Evolutionary conservation across 2,329 filamentous ascomycete genomes (phyloP), one percentile per base, ranked within the genome.

Genomic region (Xylariaceae sp.): DNA sequence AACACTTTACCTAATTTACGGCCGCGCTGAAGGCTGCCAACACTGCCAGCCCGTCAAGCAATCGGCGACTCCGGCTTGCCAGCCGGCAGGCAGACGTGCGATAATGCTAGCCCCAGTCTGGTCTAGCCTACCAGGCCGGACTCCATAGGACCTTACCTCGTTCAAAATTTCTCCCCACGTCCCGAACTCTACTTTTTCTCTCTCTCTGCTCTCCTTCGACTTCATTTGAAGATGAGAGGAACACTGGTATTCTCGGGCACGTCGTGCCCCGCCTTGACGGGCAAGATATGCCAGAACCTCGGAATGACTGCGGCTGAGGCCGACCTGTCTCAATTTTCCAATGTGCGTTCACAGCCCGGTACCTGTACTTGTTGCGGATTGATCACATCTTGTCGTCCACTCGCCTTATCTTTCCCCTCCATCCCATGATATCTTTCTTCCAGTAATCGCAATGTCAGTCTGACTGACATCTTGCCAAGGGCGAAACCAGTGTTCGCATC

Each of bases 401-500:
- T 44, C 42, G 13, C 34, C 43, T 51, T 26, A 19, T 16, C 18
- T 18, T 32, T 19, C 13, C 34, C 26, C 26, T 32, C 29, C 18
- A 18, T 18, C 43, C 16, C 30, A 6, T 37, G 16, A 18, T n/a
- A 6, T 36, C 7, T 37, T 40, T 39, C 49, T 46, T 7, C 30
- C 40, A 43, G 39, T 40, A 43, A 49, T 36, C 50, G 41, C 30
- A 22, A 54, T 53, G 52, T 48, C 47, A 54, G 49, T 49, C 51
- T 54, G 54, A 51, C 56, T 63, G 62, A 64, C 63, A 57, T 56
- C 61, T 61, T 62, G 58, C 61, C 54, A 70, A 85, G 82, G 84
- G 84, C 72, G 84, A 87, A 74, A 87, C 83, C 55, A 86, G 83
- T 67, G 84, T 87, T 64, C 80, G 82, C 66, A 86, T 87, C 67